Evolutionary conservation across 2,329 filamentous ascomycete species (phyloP).

Genomic region (Pleochaeta shiraiana): DNA sequence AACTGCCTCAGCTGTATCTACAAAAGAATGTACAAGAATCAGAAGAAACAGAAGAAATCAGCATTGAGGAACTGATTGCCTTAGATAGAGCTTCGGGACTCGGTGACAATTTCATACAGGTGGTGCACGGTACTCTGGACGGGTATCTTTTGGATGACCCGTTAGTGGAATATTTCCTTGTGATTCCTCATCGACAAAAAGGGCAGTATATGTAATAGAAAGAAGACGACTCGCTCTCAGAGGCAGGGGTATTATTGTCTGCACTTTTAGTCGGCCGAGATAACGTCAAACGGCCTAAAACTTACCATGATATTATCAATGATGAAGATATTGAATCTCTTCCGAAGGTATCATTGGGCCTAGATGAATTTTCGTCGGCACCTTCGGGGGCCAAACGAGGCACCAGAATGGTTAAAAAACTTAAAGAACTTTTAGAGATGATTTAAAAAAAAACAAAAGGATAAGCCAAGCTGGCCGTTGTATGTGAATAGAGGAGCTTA

Average conservation of each 20-base stretch:
- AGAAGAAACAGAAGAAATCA: neutral
- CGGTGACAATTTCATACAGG: neutral
- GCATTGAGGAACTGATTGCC: neutral
- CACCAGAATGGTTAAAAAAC: conserved; percentile 1
- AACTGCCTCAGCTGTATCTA: neutral
- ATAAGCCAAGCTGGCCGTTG: neutral
- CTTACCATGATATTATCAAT: neutral
- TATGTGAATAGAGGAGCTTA: neutral
- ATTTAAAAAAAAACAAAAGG: neutral
- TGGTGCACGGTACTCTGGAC: neutral
- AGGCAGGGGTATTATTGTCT: neutral
- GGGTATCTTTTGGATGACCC: neutral
- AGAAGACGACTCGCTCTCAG: neutral
- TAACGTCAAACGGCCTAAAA: neutral
- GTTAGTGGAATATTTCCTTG: neutral
- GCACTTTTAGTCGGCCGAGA: neutral
- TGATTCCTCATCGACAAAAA: neutral
- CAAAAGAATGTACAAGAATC: neutral
- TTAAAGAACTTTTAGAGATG: neutral
- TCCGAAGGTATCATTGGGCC: neutral
- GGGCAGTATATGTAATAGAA: neutral
- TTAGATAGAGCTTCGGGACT: too few species aligned
- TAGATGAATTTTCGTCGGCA: neutral
- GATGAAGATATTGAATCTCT: neutral
- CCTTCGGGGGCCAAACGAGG: neutral